Evolutionary conservation across 2,329 filamentous ascomycete species (phyloP).

Genomic region (Cercospora sojina): DNA sequence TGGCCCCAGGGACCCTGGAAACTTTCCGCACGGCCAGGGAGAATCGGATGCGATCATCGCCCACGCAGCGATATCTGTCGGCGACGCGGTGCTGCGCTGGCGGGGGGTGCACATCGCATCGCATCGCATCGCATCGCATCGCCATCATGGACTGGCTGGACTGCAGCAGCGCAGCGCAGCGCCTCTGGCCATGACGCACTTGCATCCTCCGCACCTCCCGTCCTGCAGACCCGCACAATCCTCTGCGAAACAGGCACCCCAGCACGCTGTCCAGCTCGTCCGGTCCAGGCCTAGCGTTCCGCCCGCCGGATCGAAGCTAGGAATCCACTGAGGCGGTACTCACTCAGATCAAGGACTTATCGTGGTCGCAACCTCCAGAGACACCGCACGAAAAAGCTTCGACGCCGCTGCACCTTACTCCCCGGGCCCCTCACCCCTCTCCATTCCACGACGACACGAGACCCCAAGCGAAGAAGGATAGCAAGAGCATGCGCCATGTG

Average conservation of each 20-base stretch:
- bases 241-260: neutral
- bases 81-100: neutral
- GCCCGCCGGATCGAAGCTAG: neutral
- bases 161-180: neutral
- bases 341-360: neutral
- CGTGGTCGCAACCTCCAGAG: neutral
- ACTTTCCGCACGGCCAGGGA: neutral
- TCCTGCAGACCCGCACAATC: neutral
- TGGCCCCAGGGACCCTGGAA: neutral
- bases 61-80: neutral
- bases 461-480: slow-evolving; percentile 85
- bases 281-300: neutral
- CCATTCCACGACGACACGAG: slow-evolving; percentile 39
- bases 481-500: slow-evolving; percentile 95
- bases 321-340: neutral
- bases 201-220: neutral
- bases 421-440: neutral
- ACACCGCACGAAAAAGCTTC: neutral
- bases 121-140: neutral
- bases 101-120: neutral
- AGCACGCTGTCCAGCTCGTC: neutral
- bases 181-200: neutral
- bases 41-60: neutral
- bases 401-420: neutral
- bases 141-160: neutral